Evolutionary conservation across 257 asterid species (phyloP).

Genomic region (Perilla frutescens): DNA sequence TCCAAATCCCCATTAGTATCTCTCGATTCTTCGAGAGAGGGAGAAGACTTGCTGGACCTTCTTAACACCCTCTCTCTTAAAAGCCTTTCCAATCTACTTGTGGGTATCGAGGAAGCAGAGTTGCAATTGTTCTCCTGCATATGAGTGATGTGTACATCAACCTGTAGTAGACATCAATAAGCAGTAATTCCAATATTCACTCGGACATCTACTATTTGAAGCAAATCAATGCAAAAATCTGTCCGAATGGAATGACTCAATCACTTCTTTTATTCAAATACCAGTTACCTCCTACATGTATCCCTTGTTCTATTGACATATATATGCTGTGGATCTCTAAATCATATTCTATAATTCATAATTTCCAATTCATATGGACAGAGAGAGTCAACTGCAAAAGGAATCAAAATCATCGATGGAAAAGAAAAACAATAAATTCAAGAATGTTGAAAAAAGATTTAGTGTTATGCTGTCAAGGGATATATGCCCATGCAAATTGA

Average conservation of each 20-base stretch:
- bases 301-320: background rate
- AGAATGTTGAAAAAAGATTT: background rate
- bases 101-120: conserved; percentile 46
- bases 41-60: conserved; percentile 56
- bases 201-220: background rate
- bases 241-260: conserved; percentile 18
- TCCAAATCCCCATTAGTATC: conserved; percentile 52
- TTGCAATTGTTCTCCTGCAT: conserved; percentile 47
- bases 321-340: no score
- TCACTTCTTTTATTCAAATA: conserved; percentile 1
- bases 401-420: background rate
- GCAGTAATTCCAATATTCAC: conserved; percentile 21
- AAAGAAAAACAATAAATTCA: background rate
- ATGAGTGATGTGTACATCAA: conserved; percentile 43
- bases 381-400: background rate
- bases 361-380: background rate
- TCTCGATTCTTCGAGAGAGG: conserved; percentile 53
- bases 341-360: background rate
- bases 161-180: conserved; percentile 46
- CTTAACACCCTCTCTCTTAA: conserved; percentile 74
- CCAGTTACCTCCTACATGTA: conserved; percentile 18
- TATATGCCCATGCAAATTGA: background rate
- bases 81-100: conserved; percentile 74
- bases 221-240: background rate
- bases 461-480: no score